These are phyloP conservation scores for Rhodomyrtus psidioides DNA, from an alignment of 441 rosid species.

Conservation along the genomic window DNA sequence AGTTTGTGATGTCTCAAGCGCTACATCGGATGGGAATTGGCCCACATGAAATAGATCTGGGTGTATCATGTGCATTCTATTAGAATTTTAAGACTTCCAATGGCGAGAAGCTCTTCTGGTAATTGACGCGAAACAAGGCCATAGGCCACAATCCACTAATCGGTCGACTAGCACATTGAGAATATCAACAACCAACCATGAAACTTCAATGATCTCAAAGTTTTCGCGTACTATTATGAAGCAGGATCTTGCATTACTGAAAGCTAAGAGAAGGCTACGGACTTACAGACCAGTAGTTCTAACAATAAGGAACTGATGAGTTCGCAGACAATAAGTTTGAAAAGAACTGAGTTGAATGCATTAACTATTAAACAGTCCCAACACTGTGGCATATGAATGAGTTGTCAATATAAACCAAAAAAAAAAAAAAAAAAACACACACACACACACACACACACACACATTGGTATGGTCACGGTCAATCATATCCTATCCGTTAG, in stretches of 20 bases:
- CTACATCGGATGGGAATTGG: background rate
- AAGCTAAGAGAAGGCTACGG: background rate
- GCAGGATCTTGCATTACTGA: background rate
- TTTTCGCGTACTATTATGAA: background rate
- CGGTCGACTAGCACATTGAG: background rate
- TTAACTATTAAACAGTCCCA: background rate
- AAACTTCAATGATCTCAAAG: background rate
- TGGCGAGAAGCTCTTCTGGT: no score
- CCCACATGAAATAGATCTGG: background rate
- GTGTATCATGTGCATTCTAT: background rate
- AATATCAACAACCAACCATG: background rate
- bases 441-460: background rate
- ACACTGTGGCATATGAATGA: background rate
- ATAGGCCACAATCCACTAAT: background rate
- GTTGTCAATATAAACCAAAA: background rate
- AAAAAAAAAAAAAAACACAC: no score
- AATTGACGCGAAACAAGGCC: background rate
- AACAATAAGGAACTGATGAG: background rate
- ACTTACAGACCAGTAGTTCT: background rate
- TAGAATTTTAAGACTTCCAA: background rate
- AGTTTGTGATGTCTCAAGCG: background rate
- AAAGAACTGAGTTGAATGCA: background rate
- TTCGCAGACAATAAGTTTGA: background rate
- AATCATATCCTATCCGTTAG: background rate
- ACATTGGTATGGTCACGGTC: background rate